phyloP scores from a whole-genome alignment of 805 yeast genomes.

The Zygotorulaspora florentina region DNA sequence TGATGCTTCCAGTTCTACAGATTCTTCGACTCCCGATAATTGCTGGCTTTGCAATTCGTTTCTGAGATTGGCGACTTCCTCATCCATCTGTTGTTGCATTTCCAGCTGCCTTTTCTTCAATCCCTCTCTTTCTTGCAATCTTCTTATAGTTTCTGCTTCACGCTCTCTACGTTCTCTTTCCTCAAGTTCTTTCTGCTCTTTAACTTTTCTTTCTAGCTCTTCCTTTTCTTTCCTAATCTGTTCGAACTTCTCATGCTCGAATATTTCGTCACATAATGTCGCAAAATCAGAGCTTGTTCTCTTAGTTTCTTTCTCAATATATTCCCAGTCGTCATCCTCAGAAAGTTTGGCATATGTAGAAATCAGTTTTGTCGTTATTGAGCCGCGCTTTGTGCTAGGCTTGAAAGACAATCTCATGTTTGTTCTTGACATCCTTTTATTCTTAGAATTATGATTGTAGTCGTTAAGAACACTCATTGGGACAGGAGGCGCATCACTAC shows the following conservation, averaged over 20 bases:
- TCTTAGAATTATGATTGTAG: slow-evolving; percentile 11
- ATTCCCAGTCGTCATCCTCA: slow-evolving; percentile 61
- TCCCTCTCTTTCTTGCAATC: slow-evolving; percentile 25
- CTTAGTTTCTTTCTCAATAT: slow-evolving; percentile 66
- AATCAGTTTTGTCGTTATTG: slow-evolving; percentile 65
- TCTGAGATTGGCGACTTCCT: slow-evolving; percentile 22
- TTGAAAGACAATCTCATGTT: slow-evolving; percentile 38
- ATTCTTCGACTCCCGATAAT: slow-evolving; percentile 5
- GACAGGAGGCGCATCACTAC: slow-evolving; percentile 24
- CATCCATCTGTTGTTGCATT: slow-evolving; percentile 30
- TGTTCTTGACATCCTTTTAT: slow-evolving; percentile 27
- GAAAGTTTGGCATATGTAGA: slow-evolving; percentile 71
- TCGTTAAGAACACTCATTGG: slow-evolving; percentile 24
- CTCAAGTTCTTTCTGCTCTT: slow-evolving; percentile 45
- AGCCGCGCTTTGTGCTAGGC: slow-evolving; percentile 53
- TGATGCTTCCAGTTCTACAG: slow-evolving; percentile 10
- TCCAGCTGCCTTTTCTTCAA: slow-evolving; percentile 19
- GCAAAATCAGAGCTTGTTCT: slow-evolving; percentile 78
- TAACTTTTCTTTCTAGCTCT: slow-evolving; percentile 43
- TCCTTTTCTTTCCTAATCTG: slow-evolving; percentile 48
- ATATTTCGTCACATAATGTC: slow-evolving; percentile 68
- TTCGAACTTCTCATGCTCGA: slow-evolving; percentile 65
- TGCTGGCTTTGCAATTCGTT: slow-evolving; percentile 12
- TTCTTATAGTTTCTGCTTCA: slow-evolving; percentile 23
- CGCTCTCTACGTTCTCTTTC: slow-evolving; percentile 36